Percentiles rank a stretch among this genome's conserved stretches.
These are phyloP conservation scores for Aurantiochytrium sp. DNA, from an alignment of 108 stramenopile genomes.

Conservation along the genomic window DNA sequence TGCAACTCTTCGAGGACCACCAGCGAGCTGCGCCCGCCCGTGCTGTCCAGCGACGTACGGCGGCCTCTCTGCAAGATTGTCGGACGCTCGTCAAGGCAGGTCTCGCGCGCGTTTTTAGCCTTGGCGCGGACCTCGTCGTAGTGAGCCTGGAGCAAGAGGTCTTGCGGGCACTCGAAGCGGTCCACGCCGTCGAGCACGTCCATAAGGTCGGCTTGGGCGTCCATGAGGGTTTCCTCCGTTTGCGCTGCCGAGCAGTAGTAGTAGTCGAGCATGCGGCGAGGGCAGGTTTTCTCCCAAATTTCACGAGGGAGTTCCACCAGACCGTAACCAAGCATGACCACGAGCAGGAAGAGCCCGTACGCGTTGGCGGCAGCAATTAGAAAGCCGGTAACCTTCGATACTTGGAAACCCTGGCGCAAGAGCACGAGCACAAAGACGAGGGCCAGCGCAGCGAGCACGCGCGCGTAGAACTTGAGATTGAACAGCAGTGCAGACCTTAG, in stretches of 20 bases:
- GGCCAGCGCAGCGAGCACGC: background rate
- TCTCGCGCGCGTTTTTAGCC: background rate
- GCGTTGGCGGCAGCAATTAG: background rate
- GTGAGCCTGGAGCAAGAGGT: background rate
- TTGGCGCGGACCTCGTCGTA: background rate
- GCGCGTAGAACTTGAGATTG: background rate
- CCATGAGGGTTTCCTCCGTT: background rate
- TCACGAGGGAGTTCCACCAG: background rate
- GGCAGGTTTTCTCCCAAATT: background rate
- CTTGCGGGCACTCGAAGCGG: background rate
- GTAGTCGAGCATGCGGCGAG: background rate
- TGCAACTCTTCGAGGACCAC: background rate
- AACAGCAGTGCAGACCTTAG: background rate
- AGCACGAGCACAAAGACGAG: background rate
- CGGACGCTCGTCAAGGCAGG: background rate
- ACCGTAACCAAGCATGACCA: conserved; percentile 1
- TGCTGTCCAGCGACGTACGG: background rate
- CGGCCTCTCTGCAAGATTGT: background rate
- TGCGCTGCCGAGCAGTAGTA: background rate
- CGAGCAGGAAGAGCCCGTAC: background rate
- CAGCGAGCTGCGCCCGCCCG: background rate
- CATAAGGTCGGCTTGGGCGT: background rate
- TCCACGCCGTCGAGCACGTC: background rate
- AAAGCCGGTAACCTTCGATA: background rate
- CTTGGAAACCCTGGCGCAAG: background rate